A percentile compares a stretch with the other conserved stretches of the same genome.
Conservation (phyloP, 257 asterid genomes). For the Fraxinus quadrangulata region DNA sequence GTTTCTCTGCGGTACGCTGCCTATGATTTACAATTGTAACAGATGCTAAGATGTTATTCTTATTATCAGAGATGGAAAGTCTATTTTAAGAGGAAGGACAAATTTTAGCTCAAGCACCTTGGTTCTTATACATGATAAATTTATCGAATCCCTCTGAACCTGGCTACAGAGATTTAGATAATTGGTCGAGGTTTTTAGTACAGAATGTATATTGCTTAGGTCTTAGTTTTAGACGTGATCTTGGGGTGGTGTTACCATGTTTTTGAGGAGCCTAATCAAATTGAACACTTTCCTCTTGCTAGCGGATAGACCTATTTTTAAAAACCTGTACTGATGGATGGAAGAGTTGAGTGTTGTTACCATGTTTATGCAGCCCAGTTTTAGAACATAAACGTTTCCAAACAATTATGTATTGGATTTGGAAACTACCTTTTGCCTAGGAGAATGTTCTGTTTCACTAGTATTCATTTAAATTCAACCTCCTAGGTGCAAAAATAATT, state of each 20-base stretch:
- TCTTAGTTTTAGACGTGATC: background rate
- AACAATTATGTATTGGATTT: too few species aligned
- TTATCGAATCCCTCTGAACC: background rate
- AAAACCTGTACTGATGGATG: background rate
- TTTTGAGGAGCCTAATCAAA: background rate
- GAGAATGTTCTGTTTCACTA: background rate
- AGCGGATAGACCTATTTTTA: too few species aligned
- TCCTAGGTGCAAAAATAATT: background rate
- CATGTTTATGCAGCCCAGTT: background rate
- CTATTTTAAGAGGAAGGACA: background rate
- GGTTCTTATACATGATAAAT: background rate
- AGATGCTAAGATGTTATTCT: background rate
- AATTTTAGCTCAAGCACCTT: too few species aligned
- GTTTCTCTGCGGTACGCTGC: too few species aligned
- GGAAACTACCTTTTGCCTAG: background rate
- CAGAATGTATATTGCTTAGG: background rate
- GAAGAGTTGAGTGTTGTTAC: background rate
- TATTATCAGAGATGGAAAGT: constrained; percentile 7
- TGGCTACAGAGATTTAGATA: background rate
- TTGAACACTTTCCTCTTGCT: background rate
- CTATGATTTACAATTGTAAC: too few species aligned
- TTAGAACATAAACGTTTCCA: too few species aligned
- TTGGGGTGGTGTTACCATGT: background rate
- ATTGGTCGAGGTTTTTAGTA: background rate
- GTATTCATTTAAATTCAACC: background rate